A percentile compares a stretch with the other conserved stretches of the same genome.
phyloP scores from a whole-genome alignment of 2,329 filamentous ascomycete genomes.

The Metarhizium robertsii region DNA sequence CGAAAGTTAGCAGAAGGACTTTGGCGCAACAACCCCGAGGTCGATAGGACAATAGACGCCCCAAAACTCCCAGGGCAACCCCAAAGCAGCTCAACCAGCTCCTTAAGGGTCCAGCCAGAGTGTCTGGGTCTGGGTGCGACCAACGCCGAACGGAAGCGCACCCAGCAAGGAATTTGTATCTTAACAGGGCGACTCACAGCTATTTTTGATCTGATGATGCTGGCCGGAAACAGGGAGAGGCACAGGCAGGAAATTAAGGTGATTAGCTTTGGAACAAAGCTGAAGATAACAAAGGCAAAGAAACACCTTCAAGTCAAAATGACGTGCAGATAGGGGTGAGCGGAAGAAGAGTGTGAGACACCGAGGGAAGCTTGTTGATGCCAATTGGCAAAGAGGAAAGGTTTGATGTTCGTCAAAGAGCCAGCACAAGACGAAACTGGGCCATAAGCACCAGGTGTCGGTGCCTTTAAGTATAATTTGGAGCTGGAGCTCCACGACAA shows the following conservation, averaged over 20 bases:
- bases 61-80: background rate
- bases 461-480: conserved; percentile 9
- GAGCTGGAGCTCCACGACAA: background rate
- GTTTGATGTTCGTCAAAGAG: background rate
- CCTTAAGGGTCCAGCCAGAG: background rate
- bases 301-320: background rate
- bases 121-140: background rate
- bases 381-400: conserved; percentile 5
- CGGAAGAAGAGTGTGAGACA: background rate
- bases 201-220: background rate
- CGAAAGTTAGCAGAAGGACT: background rate
- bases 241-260: background rate
- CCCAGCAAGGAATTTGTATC: background rate
- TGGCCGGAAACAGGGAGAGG: background rate
- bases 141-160: no score
- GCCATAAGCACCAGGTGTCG: conserved; percentile 1
- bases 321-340: background rate
- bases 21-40: background rate
- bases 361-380: background rate
- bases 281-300: background rate
- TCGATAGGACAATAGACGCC: background rate
- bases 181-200: background rate
- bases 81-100: background rate
- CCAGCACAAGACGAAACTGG: background rate
- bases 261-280: background rate